Evolutionary conservation across 2,329 filamentous ascomycete genomes (phyloP), one percentile per base, ranked within the genome.

Genomic region (Thermothelomyces thermophilus): DNA sequence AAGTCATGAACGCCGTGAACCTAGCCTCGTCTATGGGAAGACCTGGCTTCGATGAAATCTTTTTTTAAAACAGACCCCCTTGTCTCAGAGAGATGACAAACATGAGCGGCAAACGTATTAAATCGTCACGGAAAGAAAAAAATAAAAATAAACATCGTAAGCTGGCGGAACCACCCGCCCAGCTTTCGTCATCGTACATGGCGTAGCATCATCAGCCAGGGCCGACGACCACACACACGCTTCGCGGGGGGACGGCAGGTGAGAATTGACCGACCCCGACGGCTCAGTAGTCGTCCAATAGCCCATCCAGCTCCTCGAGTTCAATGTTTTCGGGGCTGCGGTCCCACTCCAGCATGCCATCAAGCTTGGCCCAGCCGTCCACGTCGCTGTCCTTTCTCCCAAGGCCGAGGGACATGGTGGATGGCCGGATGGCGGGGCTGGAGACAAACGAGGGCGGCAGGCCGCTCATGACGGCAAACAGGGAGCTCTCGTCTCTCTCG

Each of bases 301-400:
- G 79, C 60, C 86, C 82, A 63, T 97, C 91, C 20, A 97, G 82
- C 73, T 98, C 93, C 41, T 95, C 89, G 42, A 97, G 80, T 66
- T 94, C 90, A 59, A 97, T 84, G 57, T 83, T 86, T 71, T 97
- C 93, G 1, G 90, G 90, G 64, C 83, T 89, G 64, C 77, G 77
- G 62, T 86, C 84, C 70, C 80, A 79, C 59, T 81, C 76, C 51
- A 74, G 63, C 53, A 70, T 63, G 52, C 61, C 62, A 48, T 74
- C 73, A 13, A 74, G 53, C 56, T 72, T 72, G 33, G 68, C 63
- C 70, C 72, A 74, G 50, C 60, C 66, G 47, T 73, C 72, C 11
- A 64, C 59, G 51, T 74, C 70, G 33, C 52, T 55, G 48, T 70
- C 70, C 44, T 68, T 59, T 51, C 56, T 71, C 55, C 65, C 69